These are phyloP conservation scores for Cucurbita moschata DNA, from an alignment of 306 rosid species.

Conservation along the genomic window DNA sequence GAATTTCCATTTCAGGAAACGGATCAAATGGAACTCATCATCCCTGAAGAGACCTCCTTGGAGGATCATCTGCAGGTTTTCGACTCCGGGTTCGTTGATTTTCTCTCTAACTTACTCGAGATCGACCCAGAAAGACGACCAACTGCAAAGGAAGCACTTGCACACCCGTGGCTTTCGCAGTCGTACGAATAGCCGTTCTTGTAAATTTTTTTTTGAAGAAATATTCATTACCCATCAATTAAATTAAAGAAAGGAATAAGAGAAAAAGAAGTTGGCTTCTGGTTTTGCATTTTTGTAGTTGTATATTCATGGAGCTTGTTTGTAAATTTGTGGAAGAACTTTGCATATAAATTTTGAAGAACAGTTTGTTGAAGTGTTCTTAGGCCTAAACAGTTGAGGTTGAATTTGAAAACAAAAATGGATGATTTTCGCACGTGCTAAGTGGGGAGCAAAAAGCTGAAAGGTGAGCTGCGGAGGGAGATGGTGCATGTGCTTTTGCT, in stretches of 20 bases:
- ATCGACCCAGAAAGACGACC: conserved; percentile 72
- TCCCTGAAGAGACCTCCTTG: conserved; percentile 66
- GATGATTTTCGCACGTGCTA: neutral
- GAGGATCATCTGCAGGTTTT: conserved; percentile 53
- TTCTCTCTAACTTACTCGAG: conserved; percentile 47
- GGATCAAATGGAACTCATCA: conserved; percentile 65
- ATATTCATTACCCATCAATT: neutral
- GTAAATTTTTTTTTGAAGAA: neutral
- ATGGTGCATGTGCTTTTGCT: neutral
- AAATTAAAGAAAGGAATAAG: neutral
- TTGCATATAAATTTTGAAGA: neutral
- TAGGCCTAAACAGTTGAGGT: neutral
- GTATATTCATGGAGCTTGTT: neutral
- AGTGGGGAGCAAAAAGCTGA: neutral
- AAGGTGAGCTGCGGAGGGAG: neutral
- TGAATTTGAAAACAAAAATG: neutral
- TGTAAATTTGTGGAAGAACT: neutral
- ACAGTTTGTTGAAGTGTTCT: neutral
- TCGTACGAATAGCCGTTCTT: conserved; percentile 19
- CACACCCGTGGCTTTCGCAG: conserved; percentile 90
- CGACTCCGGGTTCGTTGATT: conserved; percentile 50
- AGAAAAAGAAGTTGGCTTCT: neutral
- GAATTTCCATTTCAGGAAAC: conserved; percentile 40
- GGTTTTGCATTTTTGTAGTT: neutral
- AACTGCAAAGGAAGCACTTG: conserved; percentile 58